Conservation (phyloP, 371 early-diverging fungal genomes). For the Rhizopus sp. region DNA sequence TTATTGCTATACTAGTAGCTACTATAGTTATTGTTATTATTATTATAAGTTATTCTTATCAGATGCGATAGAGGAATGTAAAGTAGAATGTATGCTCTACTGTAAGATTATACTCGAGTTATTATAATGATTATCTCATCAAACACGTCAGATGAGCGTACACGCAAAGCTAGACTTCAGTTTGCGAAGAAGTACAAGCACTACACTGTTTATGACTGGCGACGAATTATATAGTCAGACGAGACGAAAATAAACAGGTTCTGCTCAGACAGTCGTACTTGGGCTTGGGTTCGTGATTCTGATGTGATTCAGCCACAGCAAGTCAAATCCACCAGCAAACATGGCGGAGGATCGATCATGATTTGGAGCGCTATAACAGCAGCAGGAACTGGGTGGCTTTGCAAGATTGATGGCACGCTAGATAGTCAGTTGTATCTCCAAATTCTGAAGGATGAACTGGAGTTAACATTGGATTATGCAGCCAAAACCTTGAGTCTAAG, state of each 20-base stretch:
- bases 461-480: conserved; percentile 10
- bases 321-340: conserved; percentile 4
- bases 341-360: conserved; percentile 23
- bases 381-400: conserved; percentile 12
- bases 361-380: conserved; percentile 21
- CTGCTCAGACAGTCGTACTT: conserved; percentile 11
- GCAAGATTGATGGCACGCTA: conserved; percentile 22
- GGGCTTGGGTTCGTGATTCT: conserved; percentile 4
- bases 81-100: no score
- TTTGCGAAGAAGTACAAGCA: no score
- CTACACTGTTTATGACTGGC: conserved; percentile 29
- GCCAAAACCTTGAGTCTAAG: conserved; percentile 4
- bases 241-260: conserved; percentile 30
- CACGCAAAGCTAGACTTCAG: no score
- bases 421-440: conserved; percentile 21
- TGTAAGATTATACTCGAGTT: no score
- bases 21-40: no score
- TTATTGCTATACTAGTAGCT: no score
- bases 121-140: no score
- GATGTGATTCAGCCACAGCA: not conserved
- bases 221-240: conserved; percentile 24
- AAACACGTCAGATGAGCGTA: no score
- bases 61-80: no score
- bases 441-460: conserved; percentile 21
- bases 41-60: no score